Base-by-base conservation (phyloP, 306 rosid genomes). In the barrel medic (Medicago truncatula) region DNA sequence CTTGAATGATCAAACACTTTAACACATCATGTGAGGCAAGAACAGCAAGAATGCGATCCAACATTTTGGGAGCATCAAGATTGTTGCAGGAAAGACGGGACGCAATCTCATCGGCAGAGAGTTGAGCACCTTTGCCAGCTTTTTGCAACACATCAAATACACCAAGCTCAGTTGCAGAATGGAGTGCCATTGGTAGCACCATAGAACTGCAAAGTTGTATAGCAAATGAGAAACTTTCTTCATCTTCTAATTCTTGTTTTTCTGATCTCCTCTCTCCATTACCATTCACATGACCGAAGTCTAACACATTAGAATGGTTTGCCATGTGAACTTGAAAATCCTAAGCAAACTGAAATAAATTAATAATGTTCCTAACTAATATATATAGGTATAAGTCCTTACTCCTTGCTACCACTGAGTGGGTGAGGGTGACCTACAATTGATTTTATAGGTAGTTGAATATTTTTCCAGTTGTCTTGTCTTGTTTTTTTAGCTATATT, bases 31-130 rank as follows among this genome's bases (percentile, higher is more conserved):
- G 74, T 40, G 77, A 60, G 0, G 83, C 70, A n/a, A 91, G 75
- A 18, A 91, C 88, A 54, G 81, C 31, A 21, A 89, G 89, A 2
- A 91, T 43, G 4, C 92, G 86, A 7, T 91, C 94, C 4, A 91
- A 9, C 92, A 91, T 84, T 21, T 54, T 2, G 0, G 88, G 41
- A 0, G 92, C 89, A 3, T 87, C 69, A 0, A 83, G 77, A 74
- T 91, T 89, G 3, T 12, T 50, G 25, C 83, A 56, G 0, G 78
- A 34, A 63, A 91, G 38, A 34, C 73, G 75, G 0, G 87, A 57
- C 5, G 85, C 87, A 11, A 91, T 87, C 12, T 89, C 83, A 0
- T 69, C 4, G 0, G 89, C 47, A 1, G 93, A 85, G 49, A 61
- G 20, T 15, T 31, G 43, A 61, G 67, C 43, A 7, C 16, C 21